Base-by-base conservation (phyloP, 768 basidiomycete species). In the Termitomyces sp. region DNA sequence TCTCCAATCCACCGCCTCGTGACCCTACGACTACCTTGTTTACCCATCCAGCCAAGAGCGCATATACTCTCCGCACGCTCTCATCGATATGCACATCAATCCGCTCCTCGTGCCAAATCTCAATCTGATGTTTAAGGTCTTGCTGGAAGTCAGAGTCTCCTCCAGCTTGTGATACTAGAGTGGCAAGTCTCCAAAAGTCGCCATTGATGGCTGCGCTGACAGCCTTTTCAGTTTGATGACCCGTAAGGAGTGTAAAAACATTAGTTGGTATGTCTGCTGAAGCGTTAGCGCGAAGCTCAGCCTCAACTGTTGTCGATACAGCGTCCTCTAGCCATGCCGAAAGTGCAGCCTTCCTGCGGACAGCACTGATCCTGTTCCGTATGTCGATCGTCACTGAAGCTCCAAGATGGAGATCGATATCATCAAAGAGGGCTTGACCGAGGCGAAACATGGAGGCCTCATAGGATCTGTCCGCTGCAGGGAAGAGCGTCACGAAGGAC, bases 361-460 rank as follows among this genome's bases (percentile, higher is more conserved):
- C 68, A 23, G 80, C 70, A 30, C 67, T 66, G 27, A 91, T 73
- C 14, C 85, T 82, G 61, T 84, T 79, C 23, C 82, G 79, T 40
- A 89, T 75, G 54, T 89, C 85, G 8, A 79, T 79, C 2, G 83
- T 77, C 41, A 84, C 76, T 7, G 76, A 71, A 21, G 72, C 72
- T 21, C 71, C 78, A 0, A 95, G 73, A 16, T 75, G 75, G 30
- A 91, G 80, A 59, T 89, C 81, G 47, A 96, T 80, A 19, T 81
- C 80, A 70, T 98, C 97, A 66, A 98, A 99, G 0, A 99, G 76
- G 1, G 91, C 91, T 19, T 80, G 80, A 3, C 91, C 94, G 1
- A 98, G 83, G n/a, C 89, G 86, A 76, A 94, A 98, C 37, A 98
- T 69, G 8, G 79, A 79, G 0, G 93, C 89, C 63, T 93, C 88